These are phyloP conservation scores for Colletotrichum sansevieriae DNA, from an alignment of 2,329 filamentous ascomycete species.

Conservation along the genomic window DNA sequence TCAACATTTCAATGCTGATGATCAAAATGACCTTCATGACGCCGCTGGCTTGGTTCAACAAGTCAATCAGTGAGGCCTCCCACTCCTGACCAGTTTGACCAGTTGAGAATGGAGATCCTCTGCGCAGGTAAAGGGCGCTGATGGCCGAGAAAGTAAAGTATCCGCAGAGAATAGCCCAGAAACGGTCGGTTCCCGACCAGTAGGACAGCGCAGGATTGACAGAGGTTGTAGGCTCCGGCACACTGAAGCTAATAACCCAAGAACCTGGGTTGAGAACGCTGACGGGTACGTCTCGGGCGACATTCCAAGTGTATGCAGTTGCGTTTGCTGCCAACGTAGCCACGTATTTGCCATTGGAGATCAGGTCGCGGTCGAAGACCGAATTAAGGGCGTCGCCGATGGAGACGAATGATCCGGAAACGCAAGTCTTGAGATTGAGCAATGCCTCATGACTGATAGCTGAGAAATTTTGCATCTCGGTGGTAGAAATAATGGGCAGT, in stretches of 20 bases:
- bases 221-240: slow-evolving; percentile 52
- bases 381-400: slow-evolving; percentile 57
- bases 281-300: slow-evolving; percentile 50
- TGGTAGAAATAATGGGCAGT: slow-evolving; percentile 62
- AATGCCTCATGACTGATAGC: slow-evolving; percentile 80
- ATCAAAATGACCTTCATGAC: slow-evolving; percentile 98
- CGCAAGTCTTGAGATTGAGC: slow-evolving; percentile 68
- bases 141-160: slow-evolving; percentile 82
- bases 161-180: slow-evolving; percentile 82
- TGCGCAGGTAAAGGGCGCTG: slow-evolving; percentile 83
- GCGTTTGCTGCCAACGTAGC: slow-evolving; percentile 44
- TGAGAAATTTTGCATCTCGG: slow-evolving; percentile 82
- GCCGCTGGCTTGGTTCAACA: slow-evolving; percentile 91
- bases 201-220: slow-evolving; percentile 72
- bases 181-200: slow-evolving; percentile 76
- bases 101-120: slow-evolving; percentile 76
- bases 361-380: slow-evolving; percentile 59
- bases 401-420: slow-evolving; percentile 56
- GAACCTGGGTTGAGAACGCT: slow-evolving; percentile 61
- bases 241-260: slow-evolving; percentile 71
- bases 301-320: slow-evolving; percentile 43
- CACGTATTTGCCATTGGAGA: slow-evolving; percentile 46
- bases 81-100: slow-evolving; percentile 68
- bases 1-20: slow-evolving; percentile 98
- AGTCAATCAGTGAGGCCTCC: slow-evolving; percentile 85